A percentile compares a stretch with the other conserved stretches of the same genome.
These are phyloP conservation scores for Collybia sp. DNA, from an alignment of 768 basidiomycete genomes.

Conservation along the genomic window DNA sequence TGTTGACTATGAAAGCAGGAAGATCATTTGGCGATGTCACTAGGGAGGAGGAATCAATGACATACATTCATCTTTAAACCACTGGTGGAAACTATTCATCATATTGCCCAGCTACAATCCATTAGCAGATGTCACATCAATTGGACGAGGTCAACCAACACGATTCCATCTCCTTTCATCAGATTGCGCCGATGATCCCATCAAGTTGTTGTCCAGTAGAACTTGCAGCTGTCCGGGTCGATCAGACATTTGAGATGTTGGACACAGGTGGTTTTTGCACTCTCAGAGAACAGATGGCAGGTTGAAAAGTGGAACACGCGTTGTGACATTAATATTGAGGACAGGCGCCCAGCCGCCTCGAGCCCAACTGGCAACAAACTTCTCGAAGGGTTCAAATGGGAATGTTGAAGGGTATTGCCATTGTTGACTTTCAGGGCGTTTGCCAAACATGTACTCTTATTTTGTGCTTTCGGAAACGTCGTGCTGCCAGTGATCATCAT, in stretches of 20 bases:
- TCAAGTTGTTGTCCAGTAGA: no score
- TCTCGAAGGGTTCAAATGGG: no score
- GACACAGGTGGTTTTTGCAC: background rate
- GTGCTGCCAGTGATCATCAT: background rate
- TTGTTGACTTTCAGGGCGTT: no score
- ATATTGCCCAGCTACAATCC: conserved; percentile 18
- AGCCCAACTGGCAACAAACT: no score
- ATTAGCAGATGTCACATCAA: background rate
- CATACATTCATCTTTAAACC: conserved; percentile 48
- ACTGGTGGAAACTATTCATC: conserved; percentile 33
- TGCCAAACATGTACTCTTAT: no score
- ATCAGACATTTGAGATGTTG: background rate
- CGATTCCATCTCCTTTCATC: background rate
- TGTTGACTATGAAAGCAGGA: conserved; percentile 28
- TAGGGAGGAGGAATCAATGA: background rate
- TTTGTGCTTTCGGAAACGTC: conserved; percentile 13
- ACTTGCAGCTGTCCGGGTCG: no score
- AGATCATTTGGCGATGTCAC: background rate
- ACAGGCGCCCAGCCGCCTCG: no score
- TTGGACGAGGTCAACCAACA: background rate
- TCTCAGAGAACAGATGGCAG: no score
- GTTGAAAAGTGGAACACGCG: no score
- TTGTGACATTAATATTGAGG: no score
- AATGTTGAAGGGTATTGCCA: no score
- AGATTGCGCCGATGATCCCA: conserved; percentile 37